phyloP scores from a whole-genome alignment of 495 filamentous ascomycete species.

The Aspergillus panamensis region DNA sequence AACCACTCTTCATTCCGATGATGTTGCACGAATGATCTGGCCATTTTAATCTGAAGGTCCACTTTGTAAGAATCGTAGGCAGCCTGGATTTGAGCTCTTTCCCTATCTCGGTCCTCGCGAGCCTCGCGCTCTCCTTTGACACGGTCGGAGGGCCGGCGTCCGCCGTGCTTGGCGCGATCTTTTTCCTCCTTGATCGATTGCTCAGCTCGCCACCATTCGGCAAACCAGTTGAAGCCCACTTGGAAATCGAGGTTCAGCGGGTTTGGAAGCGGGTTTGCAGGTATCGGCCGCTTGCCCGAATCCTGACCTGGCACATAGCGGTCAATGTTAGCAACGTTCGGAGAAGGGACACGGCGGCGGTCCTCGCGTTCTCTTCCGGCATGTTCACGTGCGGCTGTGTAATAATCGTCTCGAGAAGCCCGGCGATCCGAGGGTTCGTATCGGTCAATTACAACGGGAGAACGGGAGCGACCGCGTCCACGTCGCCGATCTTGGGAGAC shows the following conservation, averaged over 20 bases:
- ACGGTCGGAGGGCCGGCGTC: conserved; percentile 65
- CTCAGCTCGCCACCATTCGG: conserved; percentile 92
- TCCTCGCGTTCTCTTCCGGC: conserved; percentile 63
- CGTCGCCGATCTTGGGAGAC: conserved; percentile 50
- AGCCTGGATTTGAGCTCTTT: conserved; percentile 83
- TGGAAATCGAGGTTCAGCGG: conserved; percentile 84
- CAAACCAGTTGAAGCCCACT: conserved; percentile 94
- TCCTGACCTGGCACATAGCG: conserved; percentile 92
- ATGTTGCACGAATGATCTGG: conserved; percentile 77
- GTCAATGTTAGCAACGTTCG: conserved; percentile 75
- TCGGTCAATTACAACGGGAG: conserved; percentile 65
- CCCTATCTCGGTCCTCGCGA: conserved; percentile 81
- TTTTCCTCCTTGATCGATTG: conserved; percentile 83
- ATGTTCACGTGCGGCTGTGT: conserved; percentile 60
- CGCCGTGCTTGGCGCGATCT: conserved; percentile 71
- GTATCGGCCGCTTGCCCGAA: conserved; percentile 51
- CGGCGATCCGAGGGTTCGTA: conserved; percentile 64
- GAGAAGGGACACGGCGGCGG: conserved; percentile 60
- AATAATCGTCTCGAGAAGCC: conserved; percentile 46
- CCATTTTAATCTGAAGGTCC: conserved; percentile 88
- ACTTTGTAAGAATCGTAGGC: conserved; percentile 95
- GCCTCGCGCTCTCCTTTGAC: conserved; percentile 72
- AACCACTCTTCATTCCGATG: conserved; percentile 98
- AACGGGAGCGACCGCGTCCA: conserved; percentile 62
- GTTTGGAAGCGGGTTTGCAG: conserved; percentile 71